Conservation (phyloP, 1,284 basidiomycete genomes). For the Leucoagaricus sp. region DNA sequence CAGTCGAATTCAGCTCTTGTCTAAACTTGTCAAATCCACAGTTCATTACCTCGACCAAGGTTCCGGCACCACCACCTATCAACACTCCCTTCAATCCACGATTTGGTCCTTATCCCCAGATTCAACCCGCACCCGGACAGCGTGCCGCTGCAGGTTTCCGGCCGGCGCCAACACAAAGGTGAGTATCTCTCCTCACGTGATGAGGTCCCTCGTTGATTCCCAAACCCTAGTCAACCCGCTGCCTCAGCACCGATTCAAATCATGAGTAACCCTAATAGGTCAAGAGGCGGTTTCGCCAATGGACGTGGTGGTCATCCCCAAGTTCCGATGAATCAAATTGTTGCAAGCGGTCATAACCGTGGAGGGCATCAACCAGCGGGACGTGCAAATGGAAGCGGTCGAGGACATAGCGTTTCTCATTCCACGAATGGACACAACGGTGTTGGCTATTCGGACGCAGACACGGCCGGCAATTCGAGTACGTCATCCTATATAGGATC, state of each 20-base stretch:
- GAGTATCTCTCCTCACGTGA: constrained; percentile 18
- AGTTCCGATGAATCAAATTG: constrained; percentile 6
- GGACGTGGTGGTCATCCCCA: constrained; percentile 32
- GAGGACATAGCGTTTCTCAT: neutral
- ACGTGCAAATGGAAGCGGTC: constrained; percentile 7
- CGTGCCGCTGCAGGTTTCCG: constrained; percentile 61
- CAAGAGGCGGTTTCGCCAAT: constrained; percentile 32
- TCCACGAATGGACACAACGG: neutral
- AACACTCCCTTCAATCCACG: constrained; percentile 61
- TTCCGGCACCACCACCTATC: constrained; percentile 43
- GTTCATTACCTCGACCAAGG: constrained; percentile 71
- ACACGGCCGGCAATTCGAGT: neutral
- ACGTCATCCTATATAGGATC: neutral
- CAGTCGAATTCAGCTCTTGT: constrained; percentile 82
- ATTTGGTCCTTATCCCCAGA: constrained; percentile 64
- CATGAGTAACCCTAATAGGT: constrained; percentile 70
- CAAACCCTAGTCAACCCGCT: constrained; percentile 5
- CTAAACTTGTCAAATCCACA: constrained; percentile 85
- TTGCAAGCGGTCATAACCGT: constrained; percentile 3
- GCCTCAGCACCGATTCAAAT: constrained; percentile 32
- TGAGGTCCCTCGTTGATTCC: constrained; percentile 13
- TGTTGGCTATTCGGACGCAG: neutral
- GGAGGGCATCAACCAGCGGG: neutral
- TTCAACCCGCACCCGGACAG: constrained; percentile 55
- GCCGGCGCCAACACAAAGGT: constrained; percentile 35